Evolutionary conservation across 148 eudicot genomes (phyloP).

Genomic region (Spergularia bocconei): DNA sequence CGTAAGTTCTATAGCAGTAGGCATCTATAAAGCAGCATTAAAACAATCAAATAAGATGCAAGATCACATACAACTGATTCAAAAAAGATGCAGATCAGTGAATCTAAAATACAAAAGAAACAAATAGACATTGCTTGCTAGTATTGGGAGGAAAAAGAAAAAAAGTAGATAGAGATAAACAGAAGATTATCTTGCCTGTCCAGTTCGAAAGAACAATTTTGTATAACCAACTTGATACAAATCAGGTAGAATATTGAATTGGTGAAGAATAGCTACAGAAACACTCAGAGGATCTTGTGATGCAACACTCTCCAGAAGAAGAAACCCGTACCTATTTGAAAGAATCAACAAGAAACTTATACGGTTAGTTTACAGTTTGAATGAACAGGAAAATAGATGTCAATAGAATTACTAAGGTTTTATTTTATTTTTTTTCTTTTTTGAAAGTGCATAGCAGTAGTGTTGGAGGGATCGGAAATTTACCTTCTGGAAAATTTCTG

Average conservation of each 20-base stretch:
- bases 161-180: neutral
- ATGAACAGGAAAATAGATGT: neutral
- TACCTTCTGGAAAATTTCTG: conserved; percentile 93
- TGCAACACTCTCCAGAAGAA: conserved; percentile 67
- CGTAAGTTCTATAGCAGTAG: neutral
- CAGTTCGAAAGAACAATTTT: conserved; percentile 88
- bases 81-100: neutral
- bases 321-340: conserved; percentile 59
- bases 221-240: conserved; percentile 99
- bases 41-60: neutral
- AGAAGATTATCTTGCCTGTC: conserved; percentile 60
- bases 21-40: neutral
- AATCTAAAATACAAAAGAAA: neutral
- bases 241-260: conserved; percentile 85
- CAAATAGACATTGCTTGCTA: no score
- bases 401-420: neutral
- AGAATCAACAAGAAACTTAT: neutral
- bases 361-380: conserved; percentile 7
- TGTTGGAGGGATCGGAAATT: neutral
- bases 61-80: neutral
- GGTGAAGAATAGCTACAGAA: conserved; percentile 90
- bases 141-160: neutral
- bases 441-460: neutral
- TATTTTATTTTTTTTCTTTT: no score
- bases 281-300: conserved; percentile 85